Conservation (phyloP, 2,329 filamentous ascomycete species). For the Parastagonospora nodorum region DNA sequence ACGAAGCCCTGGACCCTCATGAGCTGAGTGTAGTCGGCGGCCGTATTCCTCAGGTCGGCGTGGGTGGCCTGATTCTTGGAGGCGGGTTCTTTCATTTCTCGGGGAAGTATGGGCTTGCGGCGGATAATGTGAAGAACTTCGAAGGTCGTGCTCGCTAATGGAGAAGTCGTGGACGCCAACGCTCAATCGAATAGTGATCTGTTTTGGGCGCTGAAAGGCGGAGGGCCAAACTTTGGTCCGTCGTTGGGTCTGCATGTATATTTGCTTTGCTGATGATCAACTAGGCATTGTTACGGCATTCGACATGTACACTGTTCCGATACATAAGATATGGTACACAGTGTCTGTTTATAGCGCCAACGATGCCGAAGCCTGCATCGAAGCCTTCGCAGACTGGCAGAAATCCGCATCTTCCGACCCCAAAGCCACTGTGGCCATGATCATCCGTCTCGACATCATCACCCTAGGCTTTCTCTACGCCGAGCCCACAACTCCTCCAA, state of each 20-base stretch:
- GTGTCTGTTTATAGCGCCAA: conserved; percentile 15
- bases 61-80: conserved; percentile 32
- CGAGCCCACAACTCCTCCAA: conserved; percentile 12
- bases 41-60: conserved; percentile 12
- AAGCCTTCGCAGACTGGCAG: conserved; percentile 35
- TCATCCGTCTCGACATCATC: conserved; percentile 16
- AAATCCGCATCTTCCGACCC: conserved; percentile 10
- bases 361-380: conserved; percentile 25
- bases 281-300: conserved; percentile 31
- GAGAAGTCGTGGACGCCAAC: conserved; percentile 36
- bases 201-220: conserved; percentile 33
- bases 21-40: conserved; percentile 11
- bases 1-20: background rate
- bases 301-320: conserved; percentile 33
- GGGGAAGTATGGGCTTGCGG: conserved; percentile 13
- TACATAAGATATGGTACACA: conserved; percentile 28
- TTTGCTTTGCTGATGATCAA: too few species aligned
- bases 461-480: conserved; percentile 28
- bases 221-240: conserved; percentile 48
- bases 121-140: conserved; percentile 33
- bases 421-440: conserved; percentile 20
- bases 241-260: too few species aligned
- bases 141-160: conserved; percentile 16
- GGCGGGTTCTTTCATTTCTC: conserved; percentile 19
- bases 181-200: conserved; percentile 24